Evolutionary conservation across 352 stramenopile species (phyloP).

Genomic region (Blastocystis hominis): DNA sequence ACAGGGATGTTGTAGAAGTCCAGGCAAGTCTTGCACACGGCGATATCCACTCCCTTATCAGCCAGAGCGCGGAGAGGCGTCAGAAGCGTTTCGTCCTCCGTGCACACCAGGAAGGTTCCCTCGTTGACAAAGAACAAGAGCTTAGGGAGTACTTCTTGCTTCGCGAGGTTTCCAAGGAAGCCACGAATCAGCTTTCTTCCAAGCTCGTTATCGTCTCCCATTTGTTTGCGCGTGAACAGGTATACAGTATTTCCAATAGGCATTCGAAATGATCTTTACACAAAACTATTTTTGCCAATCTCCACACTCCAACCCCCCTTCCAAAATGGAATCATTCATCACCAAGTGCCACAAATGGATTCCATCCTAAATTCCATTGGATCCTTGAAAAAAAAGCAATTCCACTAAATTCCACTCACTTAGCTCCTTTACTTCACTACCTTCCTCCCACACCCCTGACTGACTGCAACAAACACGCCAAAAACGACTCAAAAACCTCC

Average conservation of each 20-base stretch:
- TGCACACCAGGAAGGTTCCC: constrained; percentile 7
- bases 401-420: too few relatives aligned
- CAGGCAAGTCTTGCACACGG: constrained; percentile 51
- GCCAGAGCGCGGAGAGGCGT: neutral
- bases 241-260: constrained; percentile 38
- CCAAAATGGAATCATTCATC: too few relatives aligned
- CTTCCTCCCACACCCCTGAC: too few relatives aligned
- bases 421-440: too few relatives aligned
- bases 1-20: constrained; percentile 13
- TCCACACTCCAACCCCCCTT: neutral
- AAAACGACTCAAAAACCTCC: too few relatives aligned
- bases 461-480: too few relatives aligned
- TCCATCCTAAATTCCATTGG: too few relatives aligned
- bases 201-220: constrained; percentile 25
- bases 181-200: too few relatives aligned
- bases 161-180: too few relatives aligned
- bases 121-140: constrained; percentile 50
- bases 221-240: constrained; percentile 40
- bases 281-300: neutral
- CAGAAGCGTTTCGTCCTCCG: constrained; percentile 26
- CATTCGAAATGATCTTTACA: neutral
- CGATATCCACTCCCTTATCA: constrained; percentile 38
- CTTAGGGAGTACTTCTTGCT: too few relatives aligned
- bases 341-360: too few relatives aligned
- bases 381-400: too few relatives aligned